phyloP scores from a whole-genome alignment of 805 yeast genomes.

The Candida mattraensis region DNA sequence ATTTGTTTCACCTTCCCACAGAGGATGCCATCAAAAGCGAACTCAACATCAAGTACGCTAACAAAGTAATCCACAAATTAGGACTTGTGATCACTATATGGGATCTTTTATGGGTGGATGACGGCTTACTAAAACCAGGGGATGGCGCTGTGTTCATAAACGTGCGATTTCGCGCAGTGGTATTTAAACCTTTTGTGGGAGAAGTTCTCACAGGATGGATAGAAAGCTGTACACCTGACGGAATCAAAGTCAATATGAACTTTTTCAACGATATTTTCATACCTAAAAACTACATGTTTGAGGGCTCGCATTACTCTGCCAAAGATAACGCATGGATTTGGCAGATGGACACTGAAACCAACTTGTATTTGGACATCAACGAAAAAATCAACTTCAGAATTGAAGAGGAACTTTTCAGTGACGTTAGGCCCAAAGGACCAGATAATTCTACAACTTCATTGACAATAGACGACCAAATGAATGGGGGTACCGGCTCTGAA shows the following conservation, averaged over 20 bases:
- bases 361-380: slow-evolving; percentile 81
- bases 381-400: slow-evolving; percentile 90
- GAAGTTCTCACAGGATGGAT: slow-evolving; percentile 94
- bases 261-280: slow-evolving; percentile 91
- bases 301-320: slow-evolving; percentile 40
- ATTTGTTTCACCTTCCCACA: slow-evolving; percentile 70
- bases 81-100: slow-evolving; percentile 85
- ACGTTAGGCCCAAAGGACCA: slow-evolving; percentile 77
- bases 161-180: slow-evolving; percentile 69
- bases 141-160: slow-evolving; percentile 87
- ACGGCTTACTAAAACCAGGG: slow-evolving; percentile 89
- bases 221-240: slow-evolving; percentile 81
- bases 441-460: slow-evolving; percentile 42
- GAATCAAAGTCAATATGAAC: slow-evolving; percentile 80
- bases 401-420: slow-evolving; percentile 83
- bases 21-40: slow-evolving; percentile 75
- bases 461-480: slow-evolving; percentile 24
- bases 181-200: slow-evolving; percentile 94
- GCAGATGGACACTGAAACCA: slow-evolving; percentile 69
- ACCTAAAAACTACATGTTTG: slow-evolving; percentile 81
- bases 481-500: slow-evolving; percentile 25
- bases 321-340: slow-evolving; percentile 96
- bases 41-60: slow-evolving; percentile 79
- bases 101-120: slow-evolving; percentile 80
- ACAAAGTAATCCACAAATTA: slow-evolving; percentile 76